Base-by-base conservation (phyloP, 1,139 yeast species). In the Taphrina pruni region DNA sequence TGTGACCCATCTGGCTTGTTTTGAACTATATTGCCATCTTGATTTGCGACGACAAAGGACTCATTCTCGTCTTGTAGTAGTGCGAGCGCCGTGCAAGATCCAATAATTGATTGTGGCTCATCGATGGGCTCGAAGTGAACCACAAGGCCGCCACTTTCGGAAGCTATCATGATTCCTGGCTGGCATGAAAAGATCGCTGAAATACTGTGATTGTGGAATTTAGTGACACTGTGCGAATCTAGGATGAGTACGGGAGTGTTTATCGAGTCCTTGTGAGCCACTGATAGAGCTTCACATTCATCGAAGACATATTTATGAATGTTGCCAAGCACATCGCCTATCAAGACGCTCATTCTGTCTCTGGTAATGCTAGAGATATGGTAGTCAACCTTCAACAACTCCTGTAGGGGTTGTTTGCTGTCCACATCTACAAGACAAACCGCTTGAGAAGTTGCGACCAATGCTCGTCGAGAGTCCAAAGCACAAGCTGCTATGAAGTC, bases 401-500 rank as follows among this genome's bases (percentile, higher is more conserved):
- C 60, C 9, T 8, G 26, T 12, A 56, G 60, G 2, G 60, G 60
- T 7, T 21, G 46, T 20, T 56, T 56, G 11, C 39, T 48, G n/a
- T 39, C 60, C 14, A 56, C 50, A 26, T 56, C 60, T 20, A 38
- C 50, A 20, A 56, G 17, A 56, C 60, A 56, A 11, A 56, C 50
- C 6, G 50, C 60, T 11, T 56, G 50, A 20, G 50, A 21, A 1
- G 60, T 56, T n/a, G 50, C 32, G 36, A 41, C 60, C 32, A 62
- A 17, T 36, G 52, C 52, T 12, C 38, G 52, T 5, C 45, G 51
- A 14, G 35, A 17, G 45, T 39, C 55, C 21, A 43, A 5, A 35
- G 52, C 51, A 56, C 26, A n/a, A 38, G 52, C 55, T 14, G 60
- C 54, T 2, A 38, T 12, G 41, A 64, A 64, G 21, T 54, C 60